These are phyloP conservation scores for Ephemerocybe angulata DNA, from an alignment of 768 basidiomycete genomes.

Conservation along the genomic window DNA sequence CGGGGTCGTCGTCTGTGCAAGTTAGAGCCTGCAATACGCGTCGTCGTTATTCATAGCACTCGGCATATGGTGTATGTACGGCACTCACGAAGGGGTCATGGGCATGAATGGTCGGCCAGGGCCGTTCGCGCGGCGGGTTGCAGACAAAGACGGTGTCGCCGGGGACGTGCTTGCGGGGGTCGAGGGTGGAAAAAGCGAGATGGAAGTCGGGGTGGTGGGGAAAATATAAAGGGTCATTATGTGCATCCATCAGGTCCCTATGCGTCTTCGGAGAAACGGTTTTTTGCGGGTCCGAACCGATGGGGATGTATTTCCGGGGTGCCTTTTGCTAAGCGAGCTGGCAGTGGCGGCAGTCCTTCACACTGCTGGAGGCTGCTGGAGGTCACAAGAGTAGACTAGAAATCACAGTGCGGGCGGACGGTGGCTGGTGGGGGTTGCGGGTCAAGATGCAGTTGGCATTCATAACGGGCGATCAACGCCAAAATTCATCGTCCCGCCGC, in stretches of 20 bases:
- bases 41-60: constrained; percentile 14
- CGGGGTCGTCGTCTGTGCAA: constrained; percentile 16
- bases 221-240: constrained; percentile 5
- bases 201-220: not conserved
- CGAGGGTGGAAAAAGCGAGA: not conserved
- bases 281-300: not conserved
- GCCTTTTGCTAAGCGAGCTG: not conserved
- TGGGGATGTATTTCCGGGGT: not conserved
- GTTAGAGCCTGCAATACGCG: constrained; percentile 1
- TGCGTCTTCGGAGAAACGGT: constrained; percentile 9
- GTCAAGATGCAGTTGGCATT: too few species aligned
- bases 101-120: constrained; percentile 20
- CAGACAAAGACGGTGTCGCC: constrained; percentile 19
- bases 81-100: constrained; percentile 31
- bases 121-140: constrained; percentile 28
- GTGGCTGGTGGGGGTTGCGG: too few species aligned
- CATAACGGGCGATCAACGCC: too few species aligned
- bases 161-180: not conserved
- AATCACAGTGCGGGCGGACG: too few species aligned
- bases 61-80: constrained; percentile 8
- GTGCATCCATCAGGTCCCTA: constrained; percentile 4
- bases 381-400: too few species aligned
- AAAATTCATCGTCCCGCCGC: too few species aligned
- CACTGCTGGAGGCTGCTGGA: too few species aligned
- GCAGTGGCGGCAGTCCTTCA: too few species aligned